These are phyloP conservation scores for Phytophthora melonis DNA, from an alignment of 352 stramenopile species.

Conservation along the genomic window DNA sequence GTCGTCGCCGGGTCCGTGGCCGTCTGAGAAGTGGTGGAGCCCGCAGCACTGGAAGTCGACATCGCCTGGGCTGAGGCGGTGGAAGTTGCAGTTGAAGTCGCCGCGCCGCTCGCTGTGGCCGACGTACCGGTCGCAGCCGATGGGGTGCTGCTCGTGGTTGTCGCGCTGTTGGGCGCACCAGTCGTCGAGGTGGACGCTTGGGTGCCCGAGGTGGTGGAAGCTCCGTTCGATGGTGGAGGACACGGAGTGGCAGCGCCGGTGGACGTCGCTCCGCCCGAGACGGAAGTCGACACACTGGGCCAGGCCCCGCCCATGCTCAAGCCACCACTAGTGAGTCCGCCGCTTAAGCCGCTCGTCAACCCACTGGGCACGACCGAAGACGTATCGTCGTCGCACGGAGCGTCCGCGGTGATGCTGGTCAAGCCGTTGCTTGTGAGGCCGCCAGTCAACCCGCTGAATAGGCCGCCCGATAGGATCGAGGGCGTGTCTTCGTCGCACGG, in stretches of 20 bases:
- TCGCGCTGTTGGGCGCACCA: neutral
- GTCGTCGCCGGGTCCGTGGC: conserved; percentile 10
- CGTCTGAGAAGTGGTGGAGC: neutral
- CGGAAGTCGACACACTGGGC: conserved; percentile 10
- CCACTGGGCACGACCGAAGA: conserved; percentile 15
- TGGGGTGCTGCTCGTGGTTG: neutral
- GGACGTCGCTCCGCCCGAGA: conserved; percentile 1
- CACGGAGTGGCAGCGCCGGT: neutral
- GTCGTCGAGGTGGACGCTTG: conserved; percentile 16
- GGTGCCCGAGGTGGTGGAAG: conserved; percentile 7
- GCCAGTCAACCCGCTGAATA: conserved; percentile 5
- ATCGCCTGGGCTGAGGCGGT: conserved; percentile 15
- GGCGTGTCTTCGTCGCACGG: conserved; percentile 29
- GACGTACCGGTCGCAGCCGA: conserved; percentile 11
- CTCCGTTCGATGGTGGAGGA: conserved; percentile 1
- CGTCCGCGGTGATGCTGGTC: conserved; percentile 10
- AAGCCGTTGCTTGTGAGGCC: conserved; percentile 2
- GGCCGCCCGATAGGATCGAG: conserved; percentile 21
- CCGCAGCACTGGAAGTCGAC: neutral
- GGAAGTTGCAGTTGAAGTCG: conserved; percentile 11
- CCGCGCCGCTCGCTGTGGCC: conserved; percentile 4
- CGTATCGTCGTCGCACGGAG: conserved; percentile 24
- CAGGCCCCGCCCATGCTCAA: conserved; percentile 1
- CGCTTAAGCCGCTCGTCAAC: conserved; percentile 5
- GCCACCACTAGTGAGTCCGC: conserved; percentile 7